phyloP scores from a whole-genome alignment of 495 filamentous ascomycete genomes.

The Neurospora pannonica region DNA sequence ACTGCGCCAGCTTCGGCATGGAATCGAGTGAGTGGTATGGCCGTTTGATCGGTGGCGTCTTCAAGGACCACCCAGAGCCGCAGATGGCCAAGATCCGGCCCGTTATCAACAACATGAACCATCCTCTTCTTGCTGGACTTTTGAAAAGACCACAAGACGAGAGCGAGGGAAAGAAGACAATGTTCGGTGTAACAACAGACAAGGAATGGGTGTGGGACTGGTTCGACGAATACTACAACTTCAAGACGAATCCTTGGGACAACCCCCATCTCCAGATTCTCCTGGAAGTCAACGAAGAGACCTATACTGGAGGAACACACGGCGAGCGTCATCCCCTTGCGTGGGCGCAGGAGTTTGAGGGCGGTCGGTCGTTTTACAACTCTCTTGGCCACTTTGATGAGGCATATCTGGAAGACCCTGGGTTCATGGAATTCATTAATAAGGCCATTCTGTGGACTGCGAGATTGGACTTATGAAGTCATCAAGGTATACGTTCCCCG shows the following conservation, averaged over 20 bases:
- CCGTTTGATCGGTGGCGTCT: constrained; percentile 25
- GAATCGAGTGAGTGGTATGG: constrained; percentile 21
- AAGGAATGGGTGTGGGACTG: constrained; percentile 14
- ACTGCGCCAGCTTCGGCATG: constrained; percentile 28
- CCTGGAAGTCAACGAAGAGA: constrained; percentile 20
- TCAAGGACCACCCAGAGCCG: constrained; percentile 26
- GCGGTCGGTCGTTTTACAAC: constrained; percentile 28
- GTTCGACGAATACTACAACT: constrained; percentile 36
- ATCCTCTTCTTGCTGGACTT: constrained; percentile 16
- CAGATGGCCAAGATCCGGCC: constrained; percentile 12
- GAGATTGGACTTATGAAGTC: not conserved
- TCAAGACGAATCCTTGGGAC: constrained; percentile 17
- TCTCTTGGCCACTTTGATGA: constrained; percentile 32
- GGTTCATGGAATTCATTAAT: constrained; percentile 21
- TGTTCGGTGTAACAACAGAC: not conserved
- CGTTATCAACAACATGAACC: constrained; percentile 10
- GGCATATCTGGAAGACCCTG: constrained; percentile 22
- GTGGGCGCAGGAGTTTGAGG: constrained; percentile 29
- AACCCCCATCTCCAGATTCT: constrained; percentile 17
- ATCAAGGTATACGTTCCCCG: not conserved
- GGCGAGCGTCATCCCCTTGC: constrained; percentile 24
- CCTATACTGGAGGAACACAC: constrained; percentile 22
- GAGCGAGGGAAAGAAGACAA: not conserved
- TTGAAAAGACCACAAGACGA: constrained; percentile 5
- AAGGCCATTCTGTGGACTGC: constrained; percentile 28